Conservation (phyloP, 305 asterid genomes). For the Vinca major region DNA sequence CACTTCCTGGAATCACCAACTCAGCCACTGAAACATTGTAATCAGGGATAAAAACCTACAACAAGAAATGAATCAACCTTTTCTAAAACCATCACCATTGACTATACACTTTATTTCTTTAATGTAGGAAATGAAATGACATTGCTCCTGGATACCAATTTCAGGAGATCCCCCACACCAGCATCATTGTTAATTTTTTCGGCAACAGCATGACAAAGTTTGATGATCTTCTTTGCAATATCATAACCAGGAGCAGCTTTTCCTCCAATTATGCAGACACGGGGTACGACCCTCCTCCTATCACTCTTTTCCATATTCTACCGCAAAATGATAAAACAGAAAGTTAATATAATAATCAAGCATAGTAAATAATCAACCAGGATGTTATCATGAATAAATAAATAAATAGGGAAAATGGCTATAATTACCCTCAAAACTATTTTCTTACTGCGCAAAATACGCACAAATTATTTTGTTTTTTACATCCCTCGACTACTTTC, state of each 20-base stretch:
- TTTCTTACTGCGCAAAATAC: too few species aligned
- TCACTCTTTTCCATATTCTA: slow-evolving; percentile 32
- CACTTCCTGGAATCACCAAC: slow-evolving; percentile 45
- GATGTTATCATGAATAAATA: background rate
- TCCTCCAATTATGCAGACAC: slow-evolving; percentile 38
- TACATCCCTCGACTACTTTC: too few species aligned
- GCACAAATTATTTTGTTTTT: too few species aligned
- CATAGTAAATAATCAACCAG: background rate
- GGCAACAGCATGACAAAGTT: slow-evolving; percentile 39
- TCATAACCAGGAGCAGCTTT: slow-evolving; percentile 45
- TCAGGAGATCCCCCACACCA: slow-evolving; percentile 32
- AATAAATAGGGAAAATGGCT: too few species aligned
- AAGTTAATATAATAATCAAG: background rate
- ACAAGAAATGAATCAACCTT: slow-evolving; percentile 13
- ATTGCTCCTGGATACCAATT: slow-evolving; percentile 22
- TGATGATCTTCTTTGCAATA: slow-evolving; percentile 36
- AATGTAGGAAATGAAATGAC: too few species aligned
- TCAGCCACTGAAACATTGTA: slow-evolving; percentile 49
- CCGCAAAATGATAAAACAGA: background rate
- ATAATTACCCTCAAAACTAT: too few species aligned
- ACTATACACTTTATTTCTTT: too few species aligned
- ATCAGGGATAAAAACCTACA: slow-evolving; percentile 45
- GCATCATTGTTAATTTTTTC: slow-evolving; percentile 31
- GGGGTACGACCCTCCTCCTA: slow-evolving; percentile 35
- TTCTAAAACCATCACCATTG: background rate